Evolutionary conservation across 495 filamentous ascomycete genomes (phyloP), one percentile per base, ranked within the genome.

Genomic region (Xylaria palmicola): DNA sequence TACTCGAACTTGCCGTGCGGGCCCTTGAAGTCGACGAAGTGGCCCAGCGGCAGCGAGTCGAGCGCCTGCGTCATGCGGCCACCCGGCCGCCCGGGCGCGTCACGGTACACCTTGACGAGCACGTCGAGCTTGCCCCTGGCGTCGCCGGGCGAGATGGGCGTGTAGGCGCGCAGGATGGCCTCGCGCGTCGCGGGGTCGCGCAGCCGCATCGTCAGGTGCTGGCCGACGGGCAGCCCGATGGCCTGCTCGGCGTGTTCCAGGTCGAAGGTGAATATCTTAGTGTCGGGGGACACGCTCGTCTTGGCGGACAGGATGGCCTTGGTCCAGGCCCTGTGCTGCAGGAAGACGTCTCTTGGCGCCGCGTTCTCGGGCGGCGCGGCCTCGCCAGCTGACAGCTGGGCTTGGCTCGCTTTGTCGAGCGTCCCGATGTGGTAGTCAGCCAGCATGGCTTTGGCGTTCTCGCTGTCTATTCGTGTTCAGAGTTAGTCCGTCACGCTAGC

Each of bases 401-500:
- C 66, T 2, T 80, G 75, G 30, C 88, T 83, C 15, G 75, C 76
- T 61, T 85, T 78, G 65, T 87, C 81, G 36, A 94, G 81, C 27
- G 85, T 85, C 59, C 93, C 93, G 65, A 98, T 86, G 72, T 98
- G 93, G 68, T 97, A 95, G 56, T 81, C 77, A 27, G 84, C 83
- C 86, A 98, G 93, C 93, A 98, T 96, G 27, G 77, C 81, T 75
- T 95, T 97, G 39, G 93, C 93, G 19, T 90, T 96, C 76, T 97
- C 93, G 71, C 86, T 90, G 70, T 96, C 91, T 95, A 69, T 52
- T n/a, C n/a, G 12, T 9, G 15, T 22, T 6, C 5, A 5, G 1
- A 6, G 47, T 61, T 39, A 61, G 24, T 34, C 9, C 26, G 20
- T 43, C 6, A 6, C 1, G 41, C 22, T 49, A 10, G n/a, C n/a